phyloP scores from a whole-genome alignment of 257 asterid species.

The Fraxinus cuspidata region DNA sequence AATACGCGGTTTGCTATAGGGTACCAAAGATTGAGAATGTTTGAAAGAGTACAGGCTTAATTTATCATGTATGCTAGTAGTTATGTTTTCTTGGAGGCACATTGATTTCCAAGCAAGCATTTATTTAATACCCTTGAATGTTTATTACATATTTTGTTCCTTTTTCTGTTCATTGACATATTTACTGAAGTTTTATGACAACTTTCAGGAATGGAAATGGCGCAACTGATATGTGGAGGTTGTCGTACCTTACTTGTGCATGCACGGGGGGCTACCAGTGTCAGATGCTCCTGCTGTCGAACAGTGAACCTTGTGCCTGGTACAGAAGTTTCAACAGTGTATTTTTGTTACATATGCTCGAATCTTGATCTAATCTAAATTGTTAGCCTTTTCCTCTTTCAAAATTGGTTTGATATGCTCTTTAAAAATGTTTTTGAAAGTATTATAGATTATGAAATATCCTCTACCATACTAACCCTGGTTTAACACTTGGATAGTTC shows the following conservation, averaged over 20 bases:
- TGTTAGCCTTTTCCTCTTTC: background rate
- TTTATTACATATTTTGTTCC: too few species aligned
- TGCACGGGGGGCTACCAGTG: slow-evolving; percentile 85
- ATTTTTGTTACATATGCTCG: background rate
- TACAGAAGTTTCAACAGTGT: slow-evolving; percentile 28
- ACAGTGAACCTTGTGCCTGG: slow-evolving; percentile 91
- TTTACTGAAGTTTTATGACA: slow-evolving; percentile 13
- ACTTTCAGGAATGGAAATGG: slow-evolving; percentile 78
- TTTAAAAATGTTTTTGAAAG: background rate
- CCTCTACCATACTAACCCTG: background rate
- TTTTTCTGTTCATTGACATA: slow-evolving; percentile 6
- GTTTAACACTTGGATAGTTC: background rate
- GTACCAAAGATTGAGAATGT: background rate
- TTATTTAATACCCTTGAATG: background rate
- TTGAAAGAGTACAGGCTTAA: background rate
- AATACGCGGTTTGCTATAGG: background rate
- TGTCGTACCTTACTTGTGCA: slow-evolving; percentile 87
- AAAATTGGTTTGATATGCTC: background rate
- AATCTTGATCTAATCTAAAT: background rate
- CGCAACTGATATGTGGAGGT: slow-evolving; percentile 89
- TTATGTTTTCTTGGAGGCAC: slow-evolving; percentile 7
- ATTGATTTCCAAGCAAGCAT: slow-evolving; percentile 5
- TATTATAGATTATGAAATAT: background rate
- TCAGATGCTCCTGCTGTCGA: slow-evolving; percentile 92
- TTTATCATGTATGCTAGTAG: background rate